phyloP scores from a whole-genome alignment of 2,329 filamentous ascomycete genomes.

The Diaporthe longicolla region DNA sequence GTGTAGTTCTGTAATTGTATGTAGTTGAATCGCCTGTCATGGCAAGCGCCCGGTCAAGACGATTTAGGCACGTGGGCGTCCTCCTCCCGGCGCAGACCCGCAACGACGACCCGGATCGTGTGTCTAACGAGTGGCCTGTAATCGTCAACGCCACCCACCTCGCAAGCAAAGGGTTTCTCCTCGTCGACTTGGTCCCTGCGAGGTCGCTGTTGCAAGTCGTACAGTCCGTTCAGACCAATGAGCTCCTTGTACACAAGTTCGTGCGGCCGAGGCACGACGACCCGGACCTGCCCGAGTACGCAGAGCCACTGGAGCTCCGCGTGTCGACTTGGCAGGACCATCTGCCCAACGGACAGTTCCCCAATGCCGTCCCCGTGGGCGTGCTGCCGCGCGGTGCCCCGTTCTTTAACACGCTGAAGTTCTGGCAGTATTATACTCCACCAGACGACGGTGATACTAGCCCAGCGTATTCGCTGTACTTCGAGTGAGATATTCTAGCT shows the following conservation, averaged over 20 bases:
- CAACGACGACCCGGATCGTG: not conserved
- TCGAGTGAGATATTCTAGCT: not conserved
- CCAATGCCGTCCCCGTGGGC: not conserved
- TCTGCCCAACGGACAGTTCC: not conserved
- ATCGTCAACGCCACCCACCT: not conserved
- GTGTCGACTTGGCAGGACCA: not conserved
- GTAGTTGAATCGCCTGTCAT: not conserved
- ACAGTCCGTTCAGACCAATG: slow-evolving; percentile 19
- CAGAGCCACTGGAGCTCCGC: not conserved
- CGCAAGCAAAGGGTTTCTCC: slow-evolving; percentile 19
- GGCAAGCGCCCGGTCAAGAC: not conserved
- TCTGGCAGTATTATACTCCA: slow-evolving; percentile 6
- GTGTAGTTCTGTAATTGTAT: not conserved
- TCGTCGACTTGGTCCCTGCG: not conserved
- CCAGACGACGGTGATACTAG: too few relatives aligned
- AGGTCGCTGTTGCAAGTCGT: not conserved
- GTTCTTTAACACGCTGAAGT: slow-evolving; percentile 2
- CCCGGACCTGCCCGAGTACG: not conserved
- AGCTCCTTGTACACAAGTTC: slow-evolving; percentile 6
- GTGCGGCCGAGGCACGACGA: not conserved
- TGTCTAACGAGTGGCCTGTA: not conserved
- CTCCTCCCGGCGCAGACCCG: slow-evolving; percentile 2
- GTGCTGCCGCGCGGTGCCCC: not conserved
- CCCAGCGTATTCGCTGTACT: slow-evolving; percentile 20
- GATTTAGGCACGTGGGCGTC: not conserved